Evolutionary conservation across 345 rosid species (phyloP).

Genomic region (Reutealis trisperma): DNA sequence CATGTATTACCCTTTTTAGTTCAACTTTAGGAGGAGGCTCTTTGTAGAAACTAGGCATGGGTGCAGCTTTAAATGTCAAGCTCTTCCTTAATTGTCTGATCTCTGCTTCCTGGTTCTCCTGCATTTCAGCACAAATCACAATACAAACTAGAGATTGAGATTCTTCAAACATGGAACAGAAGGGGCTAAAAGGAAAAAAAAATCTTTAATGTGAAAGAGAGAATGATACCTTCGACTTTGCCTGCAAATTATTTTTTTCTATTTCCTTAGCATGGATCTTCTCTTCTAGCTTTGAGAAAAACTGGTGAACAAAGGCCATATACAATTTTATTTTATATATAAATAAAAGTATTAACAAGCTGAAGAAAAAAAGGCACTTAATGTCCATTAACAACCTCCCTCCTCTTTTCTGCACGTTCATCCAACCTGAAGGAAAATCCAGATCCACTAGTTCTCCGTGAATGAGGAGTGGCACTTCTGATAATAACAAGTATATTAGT

Average conservation of each 20-base stretch:
- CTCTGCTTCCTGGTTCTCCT: slow-evolving; percentile 42
- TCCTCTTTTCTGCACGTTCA: slow-evolving; percentile 38
- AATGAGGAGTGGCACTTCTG: slow-evolving; percentile 64
- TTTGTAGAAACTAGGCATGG: slow-evolving; percentile 37
- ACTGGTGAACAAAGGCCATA: slow-evolving; percentile 19
- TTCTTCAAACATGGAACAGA: not conserved
- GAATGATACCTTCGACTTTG: slow-evolving; percentile 27
- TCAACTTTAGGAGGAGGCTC: slow-evolving; percentile 38
- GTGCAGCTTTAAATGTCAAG: slow-evolving; percentile 36
- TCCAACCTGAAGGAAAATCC: slow-evolving; percentile 38
- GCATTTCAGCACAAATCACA: slow-evolving; percentile 7
- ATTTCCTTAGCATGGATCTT: slow-evolving; percentile 37
- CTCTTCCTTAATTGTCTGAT: slow-evolving; percentile 34
- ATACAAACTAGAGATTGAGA: not conserved
- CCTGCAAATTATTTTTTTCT: slow-evolving; percentile 33
- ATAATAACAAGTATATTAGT: slow-evolving; percentile 12
- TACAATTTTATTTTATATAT: not conserved
- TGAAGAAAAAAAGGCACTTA: not conserved
- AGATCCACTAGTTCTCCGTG: slow-evolving; percentile 48
- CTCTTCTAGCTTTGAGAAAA: slow-evolving; percentile 38
- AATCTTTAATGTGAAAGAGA: slow-evolving; percentile 9
- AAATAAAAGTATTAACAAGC: slow-evolving; percentile 11
- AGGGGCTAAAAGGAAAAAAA: slow-evolving; percentile 13
- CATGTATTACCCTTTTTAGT: slow-evolving; percentile 29
- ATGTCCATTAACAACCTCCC: slow-evolving; percentile 30